A percentile compares a stretch with the other conserved stretches of the same genome.
Conservation (phyloP, 192 early-diverging fungal species). For the Coemansia sp. region DNA sequence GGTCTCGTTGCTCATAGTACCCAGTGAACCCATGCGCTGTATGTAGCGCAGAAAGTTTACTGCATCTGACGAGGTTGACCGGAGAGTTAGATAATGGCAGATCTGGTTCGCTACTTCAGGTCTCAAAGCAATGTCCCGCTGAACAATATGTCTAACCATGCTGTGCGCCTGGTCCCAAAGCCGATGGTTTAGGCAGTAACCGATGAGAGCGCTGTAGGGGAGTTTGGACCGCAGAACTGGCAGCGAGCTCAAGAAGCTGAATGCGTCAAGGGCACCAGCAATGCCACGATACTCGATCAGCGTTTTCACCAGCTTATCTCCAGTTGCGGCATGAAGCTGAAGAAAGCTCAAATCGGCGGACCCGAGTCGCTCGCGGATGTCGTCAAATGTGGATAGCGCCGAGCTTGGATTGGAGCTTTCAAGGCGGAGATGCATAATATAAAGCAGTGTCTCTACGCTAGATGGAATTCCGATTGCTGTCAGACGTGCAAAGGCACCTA, state of each 20-base stretch:
- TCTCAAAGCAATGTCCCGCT: conserved; percentile 26
- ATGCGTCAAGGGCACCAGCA: conserved; percentile 13
- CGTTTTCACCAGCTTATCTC: conserved; percentile 5
- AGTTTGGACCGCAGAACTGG: conserved; percentile 11
- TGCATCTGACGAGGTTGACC: conserved; percentile 10
- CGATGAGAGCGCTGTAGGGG: conserved; percentile 34
- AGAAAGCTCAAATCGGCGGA: conserved; percentile 13
- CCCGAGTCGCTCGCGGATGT: conserved; percentile 12
- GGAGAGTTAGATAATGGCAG: conserved; percentile 16
- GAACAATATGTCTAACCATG: conserved; percentile 24
- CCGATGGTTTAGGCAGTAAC: conserved; percentile 26
- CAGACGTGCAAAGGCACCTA: conserved; percentile 17
- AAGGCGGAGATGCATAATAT: conserved; percentile 13
- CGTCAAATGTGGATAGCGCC: conserved; percentile 16
- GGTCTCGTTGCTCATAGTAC: conserved; percentile 11
- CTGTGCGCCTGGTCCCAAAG: conserved; percentile 14
- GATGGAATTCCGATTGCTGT: conserved; percentile 15
- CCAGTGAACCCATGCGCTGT: conserved; percentile 16
- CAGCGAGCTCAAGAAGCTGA: conserved; percentile 25
- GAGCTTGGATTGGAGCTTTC: background rate
- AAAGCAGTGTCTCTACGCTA: conserved; percentile 11
- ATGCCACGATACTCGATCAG: conserved; percentile 24
- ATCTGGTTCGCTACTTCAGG: conserved; percentile 13
- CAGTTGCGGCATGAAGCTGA: background rate
- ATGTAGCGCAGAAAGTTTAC: conserved; percentile 49